phyloP scores from a whole-genome alignment of 2,329 filamentous ascomycete species.

The Nothopassalora personata region DNA sequence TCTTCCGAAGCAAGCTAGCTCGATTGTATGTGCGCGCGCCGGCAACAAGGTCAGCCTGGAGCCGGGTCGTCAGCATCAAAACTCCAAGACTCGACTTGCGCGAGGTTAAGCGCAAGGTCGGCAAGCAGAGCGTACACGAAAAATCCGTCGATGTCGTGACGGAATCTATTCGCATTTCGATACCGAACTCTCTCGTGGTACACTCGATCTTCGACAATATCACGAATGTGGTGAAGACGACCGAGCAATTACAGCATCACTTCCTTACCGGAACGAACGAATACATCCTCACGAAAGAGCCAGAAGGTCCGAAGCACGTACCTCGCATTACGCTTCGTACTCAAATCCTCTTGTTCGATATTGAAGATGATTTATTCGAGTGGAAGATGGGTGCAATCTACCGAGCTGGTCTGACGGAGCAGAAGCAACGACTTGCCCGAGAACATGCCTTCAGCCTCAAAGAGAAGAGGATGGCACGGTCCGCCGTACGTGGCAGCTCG shows the following conservation, averaged over 20 bases:
- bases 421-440: conserved; percentile 80
- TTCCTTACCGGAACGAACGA: conserved; percentile 84
- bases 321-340: conserved; percentile 80
- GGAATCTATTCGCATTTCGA: conserved; percentile 79
- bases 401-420: conserved; percentile 78
- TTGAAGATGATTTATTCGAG: conserved; percentile 95
- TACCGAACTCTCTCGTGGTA: conserved; percentile 87
- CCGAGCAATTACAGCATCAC: conserved; percentile 85
- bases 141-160: conserved; percentile 77
- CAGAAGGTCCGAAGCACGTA: conserved; percentile 78
- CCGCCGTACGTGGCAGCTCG: conserved; percentile 46
- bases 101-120: conserved; percentile 64
- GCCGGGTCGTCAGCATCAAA: conserved; percentile 78
- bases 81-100: conserved; percentile 73
- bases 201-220: conserved; percentile 92
- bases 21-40: conserved; percentile 87
- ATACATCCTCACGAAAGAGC: conserved; percentile 78
- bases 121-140: conserved; percentile 56
- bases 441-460: conserved; percentile 89
- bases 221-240: conserved; percentile 79
- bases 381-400: conserved; percentile 97
- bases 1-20: conserved; percentile 68
- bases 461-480: conserved; percentile 72
- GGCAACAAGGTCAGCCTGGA: conserved; percentile 77
- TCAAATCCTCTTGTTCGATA: conserved; percentile 78